Evolutionary conservation across 768 basidiomycete genomes (phyloP).

Genomic region (Wakefieldia striispora): DNA sequence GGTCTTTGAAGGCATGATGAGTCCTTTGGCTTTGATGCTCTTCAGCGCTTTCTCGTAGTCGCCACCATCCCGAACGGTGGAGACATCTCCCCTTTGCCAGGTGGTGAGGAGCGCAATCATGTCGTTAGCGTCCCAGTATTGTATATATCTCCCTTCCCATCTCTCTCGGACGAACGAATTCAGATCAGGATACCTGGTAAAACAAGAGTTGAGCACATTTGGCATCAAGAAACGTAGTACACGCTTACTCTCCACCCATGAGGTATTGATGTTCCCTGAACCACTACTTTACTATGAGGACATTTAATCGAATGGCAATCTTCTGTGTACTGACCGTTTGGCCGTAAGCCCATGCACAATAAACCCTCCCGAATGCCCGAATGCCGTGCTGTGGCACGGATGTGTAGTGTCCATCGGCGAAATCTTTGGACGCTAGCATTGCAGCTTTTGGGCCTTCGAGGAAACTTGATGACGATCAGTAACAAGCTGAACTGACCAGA

Average conservation of each 20-base stretch:
- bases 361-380: conserved; percentile 56
- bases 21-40: conserved; percentile 47
- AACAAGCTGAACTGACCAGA: background rate
- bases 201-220: background rate
- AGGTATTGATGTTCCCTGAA: conserved; percentile 49
- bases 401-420: conserved; percentile 52
- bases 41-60: conserved; percentile 42
- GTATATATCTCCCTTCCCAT: conserved; percentile 48
- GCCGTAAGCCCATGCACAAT: conserved; percentile 60
- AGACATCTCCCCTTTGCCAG: conserved; percentile 54
- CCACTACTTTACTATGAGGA: conserved; percentile 40
- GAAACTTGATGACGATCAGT: conserved; percentile 40
- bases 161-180: conserved; percentile 48
- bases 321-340: conserved; percentile 42
- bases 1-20: conserved; percentile 61
- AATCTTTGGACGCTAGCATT: conserved; percentile 52
- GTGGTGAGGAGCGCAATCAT: conserved; percentile 48
- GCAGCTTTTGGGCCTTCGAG: conserved; percentile 60
- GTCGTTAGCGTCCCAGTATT: conserved; percentile 55
- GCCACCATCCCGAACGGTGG: conserved; percentile 43
- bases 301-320: background rate
- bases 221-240: background rate
- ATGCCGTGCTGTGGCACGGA: conserved; percentile 46
- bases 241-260: conserved; percentile 39
- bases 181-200: conserved; percentile 44